These are phyloP conservation scores for Thalassiosira mediterranea DNA, from an alignment of 352 stramenopile genomes.

Conservation along the genomic window DNA sequence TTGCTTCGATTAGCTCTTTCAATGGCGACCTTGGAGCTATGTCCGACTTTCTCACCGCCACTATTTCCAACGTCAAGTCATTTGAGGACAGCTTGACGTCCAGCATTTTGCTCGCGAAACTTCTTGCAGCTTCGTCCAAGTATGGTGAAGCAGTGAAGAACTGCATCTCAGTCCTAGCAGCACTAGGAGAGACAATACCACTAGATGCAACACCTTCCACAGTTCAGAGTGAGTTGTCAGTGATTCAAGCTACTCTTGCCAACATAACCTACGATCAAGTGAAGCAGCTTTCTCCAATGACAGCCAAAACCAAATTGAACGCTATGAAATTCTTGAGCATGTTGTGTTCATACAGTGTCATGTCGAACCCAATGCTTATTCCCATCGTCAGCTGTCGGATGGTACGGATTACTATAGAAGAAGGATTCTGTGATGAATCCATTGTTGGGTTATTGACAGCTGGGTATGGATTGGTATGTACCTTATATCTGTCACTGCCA, in stretches of 20 bases:
- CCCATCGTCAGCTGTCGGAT: conserved; percentile 5
- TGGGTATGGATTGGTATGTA: not conserved
- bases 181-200: conserved; percentile 22
- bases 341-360: not conserved
- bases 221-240: conserved; percentile 4
- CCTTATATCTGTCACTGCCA: not conserved
- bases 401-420: not conserved
- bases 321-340: conserved; percentile 13
- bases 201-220: conserved; percentile 1
- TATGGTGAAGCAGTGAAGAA: conserved; percentile 14
- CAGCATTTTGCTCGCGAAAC: conserved; percentile 15
- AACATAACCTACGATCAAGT: conserved; percentile 5
- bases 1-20: not conserved
- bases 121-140: conserved; percentile 22
- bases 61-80: conserved; percentile 17
- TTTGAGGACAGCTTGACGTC: conserved; percentile 25
- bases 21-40: conserved; percentile 1
- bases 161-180: conserved; percentile 12
- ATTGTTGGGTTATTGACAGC: conserved; percentile 3
- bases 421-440: conserved; percentile 2
- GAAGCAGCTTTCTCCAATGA: conserved; percentile 4
- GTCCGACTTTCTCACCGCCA: not conserved
- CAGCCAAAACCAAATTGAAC: not conserved
- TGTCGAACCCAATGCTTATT: not conserved
- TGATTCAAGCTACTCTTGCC: not conserved